These are phyloP conservation scores for Alliaria petiolata DNA, from an alignment of 345 rosid species.

Conservation along the genomic window DNA sequence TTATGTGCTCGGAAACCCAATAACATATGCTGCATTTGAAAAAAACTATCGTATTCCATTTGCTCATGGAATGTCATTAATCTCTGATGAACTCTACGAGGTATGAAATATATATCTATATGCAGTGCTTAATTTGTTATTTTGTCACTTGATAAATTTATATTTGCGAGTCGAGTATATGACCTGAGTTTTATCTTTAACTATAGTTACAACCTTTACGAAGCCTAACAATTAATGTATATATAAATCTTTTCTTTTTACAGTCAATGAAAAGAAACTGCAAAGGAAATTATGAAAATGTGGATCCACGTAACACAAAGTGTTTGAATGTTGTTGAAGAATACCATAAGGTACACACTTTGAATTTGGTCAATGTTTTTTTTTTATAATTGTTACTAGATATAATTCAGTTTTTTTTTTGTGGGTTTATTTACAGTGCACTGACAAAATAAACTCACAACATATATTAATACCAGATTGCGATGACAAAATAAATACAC, in stretches of 20 bases:
- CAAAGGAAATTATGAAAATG: neutral
- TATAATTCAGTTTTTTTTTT: neutral
- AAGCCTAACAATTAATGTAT: neutral
- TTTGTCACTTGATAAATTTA: neutral
- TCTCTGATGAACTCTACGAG: conserved; percentile 52
- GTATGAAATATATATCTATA: conserved; percentile 20
- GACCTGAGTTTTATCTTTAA: neutral
- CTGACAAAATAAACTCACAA: neutral
- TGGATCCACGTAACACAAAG: conserved; percentile 4
- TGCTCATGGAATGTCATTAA: conserved; percentile 46
- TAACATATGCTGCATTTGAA: conserved; percentile 29
- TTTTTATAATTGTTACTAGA: neutral
- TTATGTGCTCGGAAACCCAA: conserved; percentile 45
- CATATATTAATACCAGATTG: conserved; percentile 18
- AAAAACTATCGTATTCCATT: conserved; percentile 36
- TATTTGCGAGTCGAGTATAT: too few species aligned
- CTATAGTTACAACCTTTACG: too few species aligned
- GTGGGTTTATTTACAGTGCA: neutral
- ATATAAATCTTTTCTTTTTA: neutral
- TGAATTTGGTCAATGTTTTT: neutral
- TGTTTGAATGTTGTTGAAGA: neutral
- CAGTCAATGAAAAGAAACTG: conserved; percentile 9
- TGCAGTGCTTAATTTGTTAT: neutral
- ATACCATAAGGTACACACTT: conserved; percentile 6
- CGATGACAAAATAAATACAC: neutral